These are phyloP conservation scores for Leishmania aethiopica DNA, from an alignment of 208 protist genomes.

Conservation along the genomic window DNA sequence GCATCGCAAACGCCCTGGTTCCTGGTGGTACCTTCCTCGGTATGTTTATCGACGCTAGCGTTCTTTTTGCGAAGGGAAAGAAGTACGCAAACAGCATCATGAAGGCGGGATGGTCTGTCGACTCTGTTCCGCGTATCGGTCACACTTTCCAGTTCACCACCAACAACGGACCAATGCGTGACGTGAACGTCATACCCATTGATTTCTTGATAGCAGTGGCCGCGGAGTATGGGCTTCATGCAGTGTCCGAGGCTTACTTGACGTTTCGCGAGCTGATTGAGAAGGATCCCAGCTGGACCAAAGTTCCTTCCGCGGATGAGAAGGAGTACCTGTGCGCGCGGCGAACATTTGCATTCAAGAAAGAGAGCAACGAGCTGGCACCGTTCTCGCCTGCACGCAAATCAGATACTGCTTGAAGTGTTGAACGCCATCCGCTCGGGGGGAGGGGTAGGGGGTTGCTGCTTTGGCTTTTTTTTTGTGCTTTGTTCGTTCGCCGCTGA, in stretches of 20 bases:
- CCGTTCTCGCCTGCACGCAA: constrained; percentile 26
- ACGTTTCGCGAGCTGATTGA: constrained; percentile 79
- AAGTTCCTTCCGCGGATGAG: constrained; percentile 64
- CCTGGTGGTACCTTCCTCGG: constrained; percentile 80
- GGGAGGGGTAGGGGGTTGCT: neutral
- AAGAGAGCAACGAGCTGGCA: constrained; percentile 53
- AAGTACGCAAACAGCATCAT: constrained; percentile 68
- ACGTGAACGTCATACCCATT: constrained; percentile 78
- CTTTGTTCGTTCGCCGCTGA: neutral
- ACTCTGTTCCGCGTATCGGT: constrained; percentile 69
- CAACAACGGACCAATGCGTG: constrained; percentile 42
- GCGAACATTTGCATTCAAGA: constrained; percentile 81
- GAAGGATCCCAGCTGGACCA: constrained; percentile 78
- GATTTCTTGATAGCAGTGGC: constrained; percentile 84
- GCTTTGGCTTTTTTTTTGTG: constrained; percentile 1
- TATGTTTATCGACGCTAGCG: constrained; percentile 69
- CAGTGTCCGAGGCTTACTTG: constrained; percentile 70
- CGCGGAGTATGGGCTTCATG: constrained; percentile 57
- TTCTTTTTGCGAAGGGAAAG: constrained; percentile 59
- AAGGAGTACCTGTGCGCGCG: constrained; percentile 79
- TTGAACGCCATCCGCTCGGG: neutral
- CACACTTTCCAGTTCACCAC: constrained; percentile 65
- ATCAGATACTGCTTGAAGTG: constrained; percentile 20
- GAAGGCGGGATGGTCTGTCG: constrained; percentile 61
- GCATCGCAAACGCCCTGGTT: constrained; percentile 82